Evolutionary conservation across 306 rosid genomes (phyloP).

Genomic region (Fagus crenata): DNA sequence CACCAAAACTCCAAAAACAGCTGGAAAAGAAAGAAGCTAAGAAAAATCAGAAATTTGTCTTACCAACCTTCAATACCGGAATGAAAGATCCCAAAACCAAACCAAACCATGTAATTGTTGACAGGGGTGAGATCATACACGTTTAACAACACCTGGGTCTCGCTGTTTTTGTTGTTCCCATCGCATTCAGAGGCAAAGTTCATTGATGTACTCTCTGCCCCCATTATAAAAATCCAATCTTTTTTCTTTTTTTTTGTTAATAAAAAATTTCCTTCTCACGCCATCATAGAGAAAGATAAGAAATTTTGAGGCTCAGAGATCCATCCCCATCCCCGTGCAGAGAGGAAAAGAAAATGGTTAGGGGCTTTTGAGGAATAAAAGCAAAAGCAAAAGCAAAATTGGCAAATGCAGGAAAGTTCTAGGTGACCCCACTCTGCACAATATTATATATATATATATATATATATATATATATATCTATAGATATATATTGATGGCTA

Average conservation of each 20-base stretch:
- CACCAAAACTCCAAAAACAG: conserved; percentile 11
- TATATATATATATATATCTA: no score
- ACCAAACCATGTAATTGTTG: conserved; percentile 74
- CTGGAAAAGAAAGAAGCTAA: background rate
- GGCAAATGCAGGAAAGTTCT: background rate
- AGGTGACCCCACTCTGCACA: no score
- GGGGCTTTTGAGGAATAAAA: conserved; percentile 15
- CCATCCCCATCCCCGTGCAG: conserved; percentile 28
- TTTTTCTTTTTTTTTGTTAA: no score
- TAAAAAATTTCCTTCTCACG: conserved; percentile 6
- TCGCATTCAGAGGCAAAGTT: conserved; percentile 35
- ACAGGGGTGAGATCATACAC: conserved; percentile 92
- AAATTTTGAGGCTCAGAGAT: conserved; percentile 31
- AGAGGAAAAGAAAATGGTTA: background rate
- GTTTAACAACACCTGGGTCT: conserved; percentile 59
- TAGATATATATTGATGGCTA: no score
- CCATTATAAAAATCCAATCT: conserved; percentile 47
- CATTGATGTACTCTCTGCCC: conserved; percentile 46
- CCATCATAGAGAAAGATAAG: conserved; percentile 24
- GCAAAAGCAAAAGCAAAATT: background rate
- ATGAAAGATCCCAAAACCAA: conserved; percentile 91
- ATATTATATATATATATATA: no score
- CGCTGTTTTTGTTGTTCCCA: conserved; percentile 18
- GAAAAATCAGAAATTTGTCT: background rate
- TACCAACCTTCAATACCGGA: conserved; percentile 87